Evolutionary conservation across 2,329 filamentous ascomycete species (phyloP).

Genomic region (Hymenoscyphus albidus): DNA sequence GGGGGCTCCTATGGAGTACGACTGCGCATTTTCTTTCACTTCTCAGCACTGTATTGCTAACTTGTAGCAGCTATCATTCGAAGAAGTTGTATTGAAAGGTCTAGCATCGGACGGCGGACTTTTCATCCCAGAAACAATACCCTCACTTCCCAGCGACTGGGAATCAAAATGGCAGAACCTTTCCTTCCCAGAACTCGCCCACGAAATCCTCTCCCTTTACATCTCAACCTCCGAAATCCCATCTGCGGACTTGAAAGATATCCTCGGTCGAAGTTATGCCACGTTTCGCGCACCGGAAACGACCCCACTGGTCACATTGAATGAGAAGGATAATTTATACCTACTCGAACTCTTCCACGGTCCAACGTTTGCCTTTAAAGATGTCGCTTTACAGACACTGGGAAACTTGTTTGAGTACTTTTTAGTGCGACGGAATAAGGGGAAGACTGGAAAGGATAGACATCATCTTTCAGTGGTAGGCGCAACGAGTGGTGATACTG

Average conservation of each 20-base stretch:
- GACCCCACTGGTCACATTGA: slow-evolving; percentile 74
- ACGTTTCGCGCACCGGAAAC: slow-evolving; percentile 80
- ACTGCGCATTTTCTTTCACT: slow-evolving; percentile 14
- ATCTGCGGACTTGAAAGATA: slow-evolving; percentile 69
- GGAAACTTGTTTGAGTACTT: slow-evolving; percentile 97
- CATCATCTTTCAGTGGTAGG: slow-evolving; percentile 84
- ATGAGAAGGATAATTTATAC: slow-evolving; percentile 68
- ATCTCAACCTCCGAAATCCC: slow-evolving; percentile 83
- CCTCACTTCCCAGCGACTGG: slow-evolving; percentile 59
- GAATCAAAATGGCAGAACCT: slow-evolving; percentile 70
- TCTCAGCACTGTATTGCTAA: slow-evolving; percentile 12
- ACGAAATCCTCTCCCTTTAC: slow-evolving; percentile 81
- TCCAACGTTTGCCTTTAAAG: slow-evolving; percentile 93
- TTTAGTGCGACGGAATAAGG: slow-evolving; percentile 67
- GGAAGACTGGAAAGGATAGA: slow-evolving; percentile 56
- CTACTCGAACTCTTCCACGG: slow-evolving; percentile 95
- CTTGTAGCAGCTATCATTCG: slow-evolving; percentile 71
- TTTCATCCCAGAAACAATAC: slow-evolving; percentile 83
- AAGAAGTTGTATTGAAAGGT: slow-evolving; percentile 85
- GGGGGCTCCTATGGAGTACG: slow-evolving; percentile 60
- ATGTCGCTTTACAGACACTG: slow-evolving; percentile 87
- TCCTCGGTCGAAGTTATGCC: slow-evolving; percentile 81
- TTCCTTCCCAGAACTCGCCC: slow-evolving; percentile 77
- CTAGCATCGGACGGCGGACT: slow-evolving; percentile 83
- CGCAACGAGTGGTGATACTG: slow-evolving; percentile 84